Evolutionary conservation across 129 eudicot genomes (phyloP), one percentile per base, ranked within the genome.

Genomic region (Glebionis coronaria): DNA sequence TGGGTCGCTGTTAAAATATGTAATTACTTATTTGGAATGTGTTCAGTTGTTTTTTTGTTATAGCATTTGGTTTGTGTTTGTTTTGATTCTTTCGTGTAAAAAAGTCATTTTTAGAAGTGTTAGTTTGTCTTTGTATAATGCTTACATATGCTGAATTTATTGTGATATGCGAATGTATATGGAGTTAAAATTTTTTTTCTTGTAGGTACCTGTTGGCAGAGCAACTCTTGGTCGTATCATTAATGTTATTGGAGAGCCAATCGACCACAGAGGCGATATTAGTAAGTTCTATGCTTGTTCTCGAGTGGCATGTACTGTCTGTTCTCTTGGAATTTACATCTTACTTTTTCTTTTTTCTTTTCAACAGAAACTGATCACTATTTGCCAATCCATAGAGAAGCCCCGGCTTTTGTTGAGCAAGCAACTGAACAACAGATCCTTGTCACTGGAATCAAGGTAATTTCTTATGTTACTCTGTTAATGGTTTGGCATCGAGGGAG

Each of bases 151-250:
- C 9, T 1, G 42, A 35, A 35, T 5, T 5, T 31, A 29, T 5
- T 29, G 38, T 29, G 11, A 25, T 25, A 23, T 56, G 62, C 19
- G 6, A 56, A n/a, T 45, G 9, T 63, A 15, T 10, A 56, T 56
- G 71, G 38, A 27, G 13, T 57, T 67, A 44, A n/a, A n/a, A 56
- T 60, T 25, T 21, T 60, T 6, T 67, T 51, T 42, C 18, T 68
- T 28, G 3, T 62, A 93, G 99, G 89, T 93, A 6, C 99, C 99
- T 81, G 97, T 93, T 10, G 99, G 99, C 27, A 84, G 95, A 65
- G 87, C 99, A 68, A 93, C 97, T 9, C 97, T 93, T 74, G 99
- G 99, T 12, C 97, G 99, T 68, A 93, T 93, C 68, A 93, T 93
- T 57, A 93, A 93, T 79, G 99, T 93, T 56, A 93, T 93, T 61